Base-by-base conservation (phyloP, 2,329 filamentous ascomycete genomes). In the Paecilomyces formosus region DNA sequence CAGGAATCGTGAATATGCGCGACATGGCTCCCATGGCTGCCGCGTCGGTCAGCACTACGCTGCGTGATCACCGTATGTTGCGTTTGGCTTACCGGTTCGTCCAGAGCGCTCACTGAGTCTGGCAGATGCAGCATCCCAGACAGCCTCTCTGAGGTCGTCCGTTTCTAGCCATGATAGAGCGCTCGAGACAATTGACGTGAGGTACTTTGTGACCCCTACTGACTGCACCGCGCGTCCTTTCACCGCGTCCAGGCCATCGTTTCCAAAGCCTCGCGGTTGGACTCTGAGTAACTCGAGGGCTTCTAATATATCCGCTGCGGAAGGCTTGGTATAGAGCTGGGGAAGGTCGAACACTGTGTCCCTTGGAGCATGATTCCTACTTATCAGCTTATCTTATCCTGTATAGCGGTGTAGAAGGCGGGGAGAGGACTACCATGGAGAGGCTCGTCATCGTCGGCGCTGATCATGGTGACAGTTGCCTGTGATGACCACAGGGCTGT, bases 81-180 rank as follows among this genome's bases (percentile, higher is more conserved):
- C 15, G 18, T 45, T n/a, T n/a, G n/a, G 39, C 74, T 59, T 77
- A 85, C 83, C 85, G 58, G 82, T 83, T 56, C 94, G 83, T 1
- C 94, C 94, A 61, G 92, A 96, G 15, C 93, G 83, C 73, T 97
- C 92, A 51, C 90, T 88, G 61, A 97, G 82, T 54, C 93, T 82
- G 60, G 83, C 82, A 65, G 91, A 92, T 1, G 93, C 92, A 63
- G 87, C 79, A 53, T 89, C 85, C 89, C 92, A 96, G 28, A 79
- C 70, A 21, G 68, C 68, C 60, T 79, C 77, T 18, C 72, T 71
- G 57, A 72, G 59, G 55, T 75, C 73, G 57, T 79, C 77, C 21
- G 73, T 74, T 24, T 76, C 71, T 24, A 81, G 68, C 78, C 78
- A 80, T 56, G 68, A 63, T 0, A 81, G 66, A 12, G 73, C 64